Percentiles rank a stretch among this genome's conserved stretches.
Conservation (phyloP, 2,329 filamentous ascomycete species). For the Hymenotorrendiella dingleyae region DNA sequence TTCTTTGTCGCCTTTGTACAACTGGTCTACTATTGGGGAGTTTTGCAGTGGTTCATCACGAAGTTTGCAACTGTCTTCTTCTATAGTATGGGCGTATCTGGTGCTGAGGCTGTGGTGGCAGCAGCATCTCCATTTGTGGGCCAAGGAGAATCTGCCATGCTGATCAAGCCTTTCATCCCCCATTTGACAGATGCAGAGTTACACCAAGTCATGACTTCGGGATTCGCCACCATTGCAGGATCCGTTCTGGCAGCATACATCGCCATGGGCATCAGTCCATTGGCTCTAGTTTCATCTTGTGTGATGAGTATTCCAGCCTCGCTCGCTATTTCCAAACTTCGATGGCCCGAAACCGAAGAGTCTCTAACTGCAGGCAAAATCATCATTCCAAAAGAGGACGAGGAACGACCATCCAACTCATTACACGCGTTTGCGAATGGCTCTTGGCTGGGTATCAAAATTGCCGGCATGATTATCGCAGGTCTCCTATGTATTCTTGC, state of each 20-base stretch:
- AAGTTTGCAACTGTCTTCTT: slow-evolving; percentile 91
- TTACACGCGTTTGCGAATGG: slow-evolving; percentile 83
- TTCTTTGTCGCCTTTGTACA: slow-evolving; percentile 95
- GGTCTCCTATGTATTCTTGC: slow-evolving; percentile 81
- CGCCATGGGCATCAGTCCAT: slow-evolving; percentile 71
- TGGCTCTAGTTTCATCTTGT: slow-evolving; percentile 83
- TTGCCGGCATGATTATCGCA: slow-evolving; percentile 74
- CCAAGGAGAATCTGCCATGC: slow-evolving; percentile 88
- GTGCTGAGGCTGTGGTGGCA: slow-evolving; percentile 88
- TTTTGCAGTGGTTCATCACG: slow-evolving; percentile 82
- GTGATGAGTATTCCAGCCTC: slow-evolving; percentile 95
- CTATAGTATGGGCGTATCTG: slow-evolving; percentile 81
- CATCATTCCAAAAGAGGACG: slow-evolving; percentile 66
- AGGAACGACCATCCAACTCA: slow-evolving; percentile 70
- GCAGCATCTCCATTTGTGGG: slow-evolving; percentile 91
- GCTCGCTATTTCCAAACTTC: slow-evolving; percentile 80
- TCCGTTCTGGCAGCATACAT: slow-evolving; percentile 85
- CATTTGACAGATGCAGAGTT: slow-evolving; percentile 83
- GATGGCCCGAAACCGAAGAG: slow-evolving; percentile 83
- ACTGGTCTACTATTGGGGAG: slow-evolving; percentile 72
- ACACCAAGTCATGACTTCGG: slow-evolving; percentile 88
- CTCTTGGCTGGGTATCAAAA: slow-evolving; percentile 80
- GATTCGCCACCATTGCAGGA: slow-evolving; percentile 88
- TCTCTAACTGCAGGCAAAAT: slow-evolving; percentile 77
- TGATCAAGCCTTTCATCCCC: slow-evolving; percentile 80